Evolutionary conservation across 2,329 filamentous ascomycete genomes (phyloP), one percentile per base, ranked within the genome.

Genomic region (Sarocladium kiliense): DNA sequence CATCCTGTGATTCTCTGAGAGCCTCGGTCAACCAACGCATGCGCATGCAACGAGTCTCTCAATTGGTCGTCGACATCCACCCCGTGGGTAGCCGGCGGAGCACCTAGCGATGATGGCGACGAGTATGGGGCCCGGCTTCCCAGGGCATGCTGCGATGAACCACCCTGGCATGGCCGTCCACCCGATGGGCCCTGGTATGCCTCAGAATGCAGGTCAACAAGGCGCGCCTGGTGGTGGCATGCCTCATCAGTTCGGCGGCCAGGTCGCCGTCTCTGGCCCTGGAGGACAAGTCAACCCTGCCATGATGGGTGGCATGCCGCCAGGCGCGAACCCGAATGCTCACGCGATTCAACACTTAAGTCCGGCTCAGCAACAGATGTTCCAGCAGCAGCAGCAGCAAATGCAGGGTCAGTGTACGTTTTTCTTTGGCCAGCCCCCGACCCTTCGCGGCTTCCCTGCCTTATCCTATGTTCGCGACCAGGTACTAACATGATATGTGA

Each of bases 221-320:
- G 87, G 87, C 69, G 79, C 77, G 54, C 86, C 87, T 60, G 83
- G 81, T 26, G 79, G 74, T 58, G 79, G 77, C 37, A 85, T 87
- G 69, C 81, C 81, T 62, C 87, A 88, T 68, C 87, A 89, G 70
- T 78, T 85, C 62, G 73, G 71, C 34, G 68, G 64, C 41, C 86
- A 88, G 63, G 88, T 89, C 74, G 85, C 81, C 58, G 87, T 87
- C 26, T 88, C 88, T 56, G 87, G 82, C 34, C 86, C 88, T 19
- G 85, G 84, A 61, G 82, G 81, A 58, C 87, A 89, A 67, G 85
- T 89, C 61, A 89, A 84, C 67, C 86, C 88, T 64, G 82, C 84
- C 56, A 82, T 91, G 78, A 90, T 92, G 87, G 81, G 75, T 60
- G 85, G 81, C 56, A 89, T 92, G 84, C 87, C 87, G 59, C 86